A percentile compares a stretch with the other conserved stretches of the same genome.
phyloP scores from a whole-genome alignment of 2,329 filamentous ascomycete genomes.

The Penicillium crustosum region DNA sequence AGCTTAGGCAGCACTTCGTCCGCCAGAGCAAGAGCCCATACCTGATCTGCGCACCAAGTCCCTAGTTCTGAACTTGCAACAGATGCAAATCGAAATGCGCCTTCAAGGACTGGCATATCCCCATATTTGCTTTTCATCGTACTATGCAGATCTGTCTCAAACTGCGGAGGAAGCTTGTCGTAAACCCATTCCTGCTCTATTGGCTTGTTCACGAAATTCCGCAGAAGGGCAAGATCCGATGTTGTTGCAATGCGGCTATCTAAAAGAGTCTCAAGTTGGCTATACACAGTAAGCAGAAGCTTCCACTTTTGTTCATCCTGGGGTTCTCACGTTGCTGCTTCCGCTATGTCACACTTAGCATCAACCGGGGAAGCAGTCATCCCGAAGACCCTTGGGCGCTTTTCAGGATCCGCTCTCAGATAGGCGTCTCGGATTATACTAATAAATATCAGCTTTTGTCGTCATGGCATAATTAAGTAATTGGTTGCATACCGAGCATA shows the following conservation, averaged over 20 bases:
- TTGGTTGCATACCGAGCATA: slow-evolving; percentile 64
- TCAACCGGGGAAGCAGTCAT: slow-evolving; percentile 98
- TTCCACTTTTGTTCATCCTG: background rate
- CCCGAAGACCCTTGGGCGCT: slow-evolving; percentile 77
- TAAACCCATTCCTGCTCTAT: slow-evolving; percentile 60
- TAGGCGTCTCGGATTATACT: slow-evolving; percentile 89
- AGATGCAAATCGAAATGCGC: slow-evolving; percentile 60
- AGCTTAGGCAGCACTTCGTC: slow-evolving; percentile 63
- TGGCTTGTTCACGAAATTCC: slow-evolving; percentile 60
- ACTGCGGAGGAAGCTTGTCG: slow-evolving; percentile 53
- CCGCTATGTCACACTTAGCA: slow-evolving; percentile 69
- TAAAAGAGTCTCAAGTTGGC: slow-evolving; percentile 72
- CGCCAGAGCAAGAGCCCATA: slow-evolving; percentile 71
- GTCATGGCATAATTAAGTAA: background rate
- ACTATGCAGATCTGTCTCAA: slow-evolving; percentile 65
- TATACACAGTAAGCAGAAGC: slow-evolving; percentile 21
- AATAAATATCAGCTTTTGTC: slow-evolving; percentile 9
- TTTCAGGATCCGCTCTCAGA: slow-evolving; percentile 47
- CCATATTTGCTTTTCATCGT: slow-evolving; percentile 56
- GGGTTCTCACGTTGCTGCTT: slow-evolving; percentile 58
- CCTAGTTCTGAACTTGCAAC: slow-evolving; percentile 68
- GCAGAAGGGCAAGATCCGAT: slow-evolving; percentile 58
- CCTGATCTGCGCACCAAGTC: slow-evolving; percentile 77
- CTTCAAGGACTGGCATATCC: slow-evolving; percentile 54
- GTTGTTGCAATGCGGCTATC: slow-evolving; percentile 82